These are phyloP conservation scores for Pyrenochaeta sp. DNA, from an alignment of 2,329 filamentous ascomycete species.

Conservation along the genomic window DNA sequence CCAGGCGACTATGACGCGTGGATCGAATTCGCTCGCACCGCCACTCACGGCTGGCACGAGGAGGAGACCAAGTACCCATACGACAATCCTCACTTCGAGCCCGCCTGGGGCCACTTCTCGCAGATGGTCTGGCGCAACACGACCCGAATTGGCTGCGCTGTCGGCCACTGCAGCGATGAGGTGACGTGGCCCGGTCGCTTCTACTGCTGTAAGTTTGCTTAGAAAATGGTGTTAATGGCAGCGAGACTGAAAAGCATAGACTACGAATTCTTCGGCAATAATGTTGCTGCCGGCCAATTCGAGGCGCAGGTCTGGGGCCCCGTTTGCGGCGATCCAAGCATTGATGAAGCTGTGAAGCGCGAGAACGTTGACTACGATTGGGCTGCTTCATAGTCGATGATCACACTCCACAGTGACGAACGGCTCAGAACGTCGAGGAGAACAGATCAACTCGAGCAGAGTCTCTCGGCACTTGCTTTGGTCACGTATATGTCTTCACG, in stretches of 20 bases:
- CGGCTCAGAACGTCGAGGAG: no score
- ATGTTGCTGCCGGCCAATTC: constrained; percentile 38
- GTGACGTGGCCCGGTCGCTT: constrained; percentile 39
- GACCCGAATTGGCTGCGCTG: constrained; percentile 45
- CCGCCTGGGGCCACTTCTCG: constrained; percentile 47
- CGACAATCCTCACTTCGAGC: constrained; percentile 35
- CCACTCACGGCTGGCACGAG: constrained; percentile 46
- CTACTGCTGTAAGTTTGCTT: constrained; percentile 43
- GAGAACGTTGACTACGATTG: constrained; percentile 25
- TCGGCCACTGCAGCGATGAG: constrained; percentile 33
- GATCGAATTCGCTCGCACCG: constrained; percentile 37
- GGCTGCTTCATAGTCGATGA: constrained; percentile 9
- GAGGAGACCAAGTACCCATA: constrained; percentile 47
- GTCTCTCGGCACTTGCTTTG: no score
- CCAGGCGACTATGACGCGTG: constrained; percentile 33
- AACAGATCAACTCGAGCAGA: no score
- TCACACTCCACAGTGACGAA: background rate
- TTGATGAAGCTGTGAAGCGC: constrained; percentile 21
- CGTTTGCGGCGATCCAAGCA: constrained; percentile 33
- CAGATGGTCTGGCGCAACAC: constrained; percentile 50
- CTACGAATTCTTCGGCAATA: constrained; percentile 44
- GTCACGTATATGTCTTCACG: no score
- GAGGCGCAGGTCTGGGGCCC: constrained; percentile 41
- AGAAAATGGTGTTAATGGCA: background rate
- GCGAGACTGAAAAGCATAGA: constrained; percentile 29